Conservation (phyloP, 306 rosid species). For the Lathyrus sativus region DNA sequence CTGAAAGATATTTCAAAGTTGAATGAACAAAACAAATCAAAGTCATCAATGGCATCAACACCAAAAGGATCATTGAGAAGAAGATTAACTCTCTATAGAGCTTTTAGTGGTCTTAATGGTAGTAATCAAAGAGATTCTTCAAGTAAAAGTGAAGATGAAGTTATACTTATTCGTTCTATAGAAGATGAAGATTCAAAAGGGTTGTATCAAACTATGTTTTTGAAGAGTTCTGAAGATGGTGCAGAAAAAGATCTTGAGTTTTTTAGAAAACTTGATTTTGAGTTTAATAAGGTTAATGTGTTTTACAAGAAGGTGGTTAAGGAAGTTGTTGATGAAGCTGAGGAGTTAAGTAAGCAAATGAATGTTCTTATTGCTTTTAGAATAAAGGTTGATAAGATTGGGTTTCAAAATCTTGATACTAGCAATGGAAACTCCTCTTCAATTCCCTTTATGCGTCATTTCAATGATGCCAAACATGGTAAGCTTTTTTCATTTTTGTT, state of each 20-base stretch:
- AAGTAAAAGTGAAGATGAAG: constrained; percentile 55
- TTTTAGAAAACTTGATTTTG: constrained; percentile 64
- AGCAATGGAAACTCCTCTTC: constrained; percentile 35
- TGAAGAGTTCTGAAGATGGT: constrained; percentile 51
- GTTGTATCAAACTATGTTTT: constrained; percentile 52
- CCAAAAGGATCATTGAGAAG: constrained; percentile 54
- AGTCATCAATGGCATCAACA: constrained; percentile 42
- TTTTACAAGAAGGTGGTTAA: constrained; percentile 61
- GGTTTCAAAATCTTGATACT: constrained; percentile 26
- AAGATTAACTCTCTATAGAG: constrained; percentile 57
- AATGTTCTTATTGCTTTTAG: constrained; percentile 66
- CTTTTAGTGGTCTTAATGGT: constrained; percentile 64
- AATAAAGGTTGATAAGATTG: constrained; percentile 58
- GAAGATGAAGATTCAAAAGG: constrained; percentile 41
- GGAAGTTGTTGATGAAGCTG: constrained; percentile 59
- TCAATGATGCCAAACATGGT: constrained; percentile 45
- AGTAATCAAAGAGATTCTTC: constrained; percentile 44
- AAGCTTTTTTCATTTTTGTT: constrained; percentile 24
- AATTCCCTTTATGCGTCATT: constrained; percentile 20
- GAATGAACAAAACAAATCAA: constrained; percentile 29
- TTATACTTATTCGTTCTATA: constrained; percentile 47
- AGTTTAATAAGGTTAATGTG: constrained; percentile 66
- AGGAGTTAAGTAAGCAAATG: constrained; percentile 71
- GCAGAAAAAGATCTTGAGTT: constrained; percentile 55
- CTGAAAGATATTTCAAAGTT: constrained; percentile 42